Base-by-base conservation (phyloP, 495 filamentous ascomycete genomes). In the Podospora australis region DNA sequence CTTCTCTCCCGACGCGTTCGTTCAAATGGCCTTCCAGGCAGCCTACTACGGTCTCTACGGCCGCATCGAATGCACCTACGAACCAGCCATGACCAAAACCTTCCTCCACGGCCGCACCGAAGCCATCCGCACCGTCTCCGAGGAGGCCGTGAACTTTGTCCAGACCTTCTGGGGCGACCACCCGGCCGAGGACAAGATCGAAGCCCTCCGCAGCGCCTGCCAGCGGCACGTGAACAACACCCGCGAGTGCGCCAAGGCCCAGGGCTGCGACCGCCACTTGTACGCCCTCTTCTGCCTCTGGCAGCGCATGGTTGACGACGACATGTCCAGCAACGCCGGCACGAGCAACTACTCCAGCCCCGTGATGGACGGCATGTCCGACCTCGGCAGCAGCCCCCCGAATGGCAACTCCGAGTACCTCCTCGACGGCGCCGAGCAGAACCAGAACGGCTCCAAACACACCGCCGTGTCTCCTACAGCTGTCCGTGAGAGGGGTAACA, bases 21-120 rank as follows among this genome's bases (percentile, higher is more conserved):
- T 98, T 24, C 92, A 98, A 65, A 97, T 97, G 92, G 94, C 92
- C 3, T 97, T 96, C 72, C 92, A 98, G 66, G 92, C 92, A 22
- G 92, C 94, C 11, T 97, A 98, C 71, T 98, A 97, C 59, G 92
- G 94, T 23, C 80, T 98, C 25, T 98, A 98, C 56, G 92, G 92
- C 5, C 80, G 88, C 4, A 76, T 95, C 4, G 92, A 97, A 67
- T 94, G 87, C 60, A 91, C 87, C 2, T 98, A 98, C 64, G 92
- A 98, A 67, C 94, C 92, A 13, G 90, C 92, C 22, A 98, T 98
- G 92, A 98, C 92, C 13, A 98, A 98, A 67, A 67, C 81, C 44
- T 98, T 80, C 67, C 78, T 94, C 26, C 92, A 97, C 56, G 92
- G 92, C 9, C 84, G 92, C 19, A 98, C 92, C 1, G 92, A 98